Evolutionary conservation across 805 yeast genomes (phyloP).

Genomic region (Nakazawaea anatomiae): DNA sequence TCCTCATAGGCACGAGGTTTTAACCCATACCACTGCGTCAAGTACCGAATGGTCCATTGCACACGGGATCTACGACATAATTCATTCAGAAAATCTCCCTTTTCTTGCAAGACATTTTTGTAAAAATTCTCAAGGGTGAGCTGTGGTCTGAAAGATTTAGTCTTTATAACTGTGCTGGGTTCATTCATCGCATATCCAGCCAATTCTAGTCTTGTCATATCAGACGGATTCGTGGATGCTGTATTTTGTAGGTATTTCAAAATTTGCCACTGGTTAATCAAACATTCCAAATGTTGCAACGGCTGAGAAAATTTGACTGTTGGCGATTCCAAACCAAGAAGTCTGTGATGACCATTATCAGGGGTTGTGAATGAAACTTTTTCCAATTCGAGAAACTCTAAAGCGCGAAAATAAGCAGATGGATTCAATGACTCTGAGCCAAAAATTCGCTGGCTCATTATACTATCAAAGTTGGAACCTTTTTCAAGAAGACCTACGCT

Average conservation of each 20-base stretch:
- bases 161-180: neutral
- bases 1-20: slow-evolving; percentile 14
- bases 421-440: neutral
- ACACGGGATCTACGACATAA: slow-evolving; percentile 24
- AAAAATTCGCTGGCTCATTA: neutral
- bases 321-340: slow-evolving; percentile 19
- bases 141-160: slow-evolving; percentile 1
- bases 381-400: slow-evolving; percentile 6
- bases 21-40: slow-evolving; percentile 2
- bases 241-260: slow-evolving; percentile 1
- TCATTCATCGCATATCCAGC: neutral
- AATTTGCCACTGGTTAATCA: slow-evolving; percentile 24
- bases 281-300: slow-evolving; percentile 19
- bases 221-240: neutral
- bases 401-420: neutral
- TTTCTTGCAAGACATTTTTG: slow-evolving; percentile 1
- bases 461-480: neutral
- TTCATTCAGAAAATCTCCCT: neutral
- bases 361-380: slow-evolving; percentile 16
- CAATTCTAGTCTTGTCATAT: neutral
- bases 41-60: slow-evolving; percentile 20
- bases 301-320: slow-evolving; percentile 23
- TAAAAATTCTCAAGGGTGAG: neutral
- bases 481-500: too few species aligned
- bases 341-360: slow-evolving; percentile 20